A percentile compares a stretch with the other conserved stretches of the same genome.
phyloP scores from a whole-genome alignment of 257 asterid genomes.

The Sherardia arvensis region DNA sequence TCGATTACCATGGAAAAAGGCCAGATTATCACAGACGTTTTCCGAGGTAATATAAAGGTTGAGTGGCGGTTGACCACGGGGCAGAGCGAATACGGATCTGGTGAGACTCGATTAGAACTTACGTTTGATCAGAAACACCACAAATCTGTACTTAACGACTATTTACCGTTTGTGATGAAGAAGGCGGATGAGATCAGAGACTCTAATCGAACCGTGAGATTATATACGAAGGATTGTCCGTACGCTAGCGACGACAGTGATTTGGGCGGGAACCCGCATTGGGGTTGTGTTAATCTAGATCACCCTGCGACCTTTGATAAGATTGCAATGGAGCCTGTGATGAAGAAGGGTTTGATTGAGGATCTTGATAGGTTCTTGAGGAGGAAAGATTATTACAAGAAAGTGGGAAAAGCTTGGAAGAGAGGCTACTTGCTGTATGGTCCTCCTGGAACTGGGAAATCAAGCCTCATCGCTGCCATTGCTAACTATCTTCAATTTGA shows the following conservation, averaged over 20 bases:
- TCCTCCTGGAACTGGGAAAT: no score
- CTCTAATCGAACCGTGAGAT: constrained; percentile 39
- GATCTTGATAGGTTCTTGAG: constrained; percentile 66
- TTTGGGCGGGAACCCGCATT: constrained; percentile 35
- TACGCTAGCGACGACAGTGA: constrained; percentile 35
- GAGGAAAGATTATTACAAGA: constrained; percentile 64
- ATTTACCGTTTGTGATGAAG: constrained; percentile 42
- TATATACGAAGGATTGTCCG: constrained; percentile 55
- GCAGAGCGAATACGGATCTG: constrained; percentile 31
- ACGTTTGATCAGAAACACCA: constrained; percentile 36
- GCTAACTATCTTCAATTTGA: constrained; percentile 66
- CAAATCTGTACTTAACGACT: constrained; percentile 34
- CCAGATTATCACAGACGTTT: constrained; percentile 32
- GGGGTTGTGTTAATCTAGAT: constrained; percentile 62
- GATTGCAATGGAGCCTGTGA: no score
- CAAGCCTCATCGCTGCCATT: no score
- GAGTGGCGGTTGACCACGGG: constrained; percentile 45
- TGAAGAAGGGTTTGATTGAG: constrained; percentile 39
- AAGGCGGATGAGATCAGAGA: constrained; percentile 48
- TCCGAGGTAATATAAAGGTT: constrained; percentile 14
- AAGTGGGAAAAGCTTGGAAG: constrained; percentile 68
- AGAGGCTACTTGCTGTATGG: no score
- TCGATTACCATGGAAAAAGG: constrained; percentile 43
- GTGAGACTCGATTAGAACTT: constrained; percentile 53
- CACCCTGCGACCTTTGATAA: constrained; percentile 66